Evolutionary conservation across 2,329 filamentous ascomycete species (phyloP).

Genomic region (Pseudomassariella vexata): DNA sequence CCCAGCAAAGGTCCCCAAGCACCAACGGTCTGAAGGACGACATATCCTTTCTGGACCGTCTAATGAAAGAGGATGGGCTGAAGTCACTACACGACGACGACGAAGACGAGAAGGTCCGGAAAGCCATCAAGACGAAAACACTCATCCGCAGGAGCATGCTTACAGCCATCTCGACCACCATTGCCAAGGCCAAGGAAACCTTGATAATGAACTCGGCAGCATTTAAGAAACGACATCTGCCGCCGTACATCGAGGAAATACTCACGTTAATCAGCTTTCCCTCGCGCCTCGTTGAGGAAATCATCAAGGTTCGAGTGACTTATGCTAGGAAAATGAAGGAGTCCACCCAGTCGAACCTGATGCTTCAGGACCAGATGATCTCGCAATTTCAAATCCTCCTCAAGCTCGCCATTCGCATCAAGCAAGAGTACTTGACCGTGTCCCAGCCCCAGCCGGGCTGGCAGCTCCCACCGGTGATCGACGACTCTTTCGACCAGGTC

Average conservation of each 20-base stretch:
- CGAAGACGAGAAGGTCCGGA: constrained; percentile 25
- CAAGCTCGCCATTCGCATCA: constrained; percentile 87
- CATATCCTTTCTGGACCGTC: constrained; percentile 85
- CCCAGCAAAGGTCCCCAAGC: constrained; percentile 61
- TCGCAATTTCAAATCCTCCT: constrained; percentile 91
- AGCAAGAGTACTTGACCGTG: constrained; percentile 78
- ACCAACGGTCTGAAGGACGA: constrained; percentile 78
- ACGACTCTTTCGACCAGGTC: constrained; percentile 90
- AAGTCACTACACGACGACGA: constrained; percentile 80
- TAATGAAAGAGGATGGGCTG: constrained; percentile 92
- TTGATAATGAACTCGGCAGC: constrained; percentile 79
- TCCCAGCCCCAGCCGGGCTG: constrained; percentile 85
- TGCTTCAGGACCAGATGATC: constrained; percentile 98
- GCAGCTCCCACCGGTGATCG: constrained; percentile 93
- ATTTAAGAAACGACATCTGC: constrained; percentile 84
- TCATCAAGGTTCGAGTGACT: constrained; percentile 83
- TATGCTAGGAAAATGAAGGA: constrained; percentile 97
- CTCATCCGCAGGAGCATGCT: constrained; percentile 67
- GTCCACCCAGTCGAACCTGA: constrained; percentile 80
- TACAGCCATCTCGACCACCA: constrained; percentile 74
- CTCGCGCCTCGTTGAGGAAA: constrained; percentile 90
- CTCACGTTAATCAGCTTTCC: constrained; percentile 96
- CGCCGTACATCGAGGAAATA: constrained; percentile 93
- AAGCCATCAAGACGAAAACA: constrained; percentile 32
- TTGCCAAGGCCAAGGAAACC: constrained; percentile 88